Evolutionary conservation across 805 yeast species (phyloP), one percentile per base, ranked within the genome.

Genomic region (Phaffomyces antillensis): DNA sequence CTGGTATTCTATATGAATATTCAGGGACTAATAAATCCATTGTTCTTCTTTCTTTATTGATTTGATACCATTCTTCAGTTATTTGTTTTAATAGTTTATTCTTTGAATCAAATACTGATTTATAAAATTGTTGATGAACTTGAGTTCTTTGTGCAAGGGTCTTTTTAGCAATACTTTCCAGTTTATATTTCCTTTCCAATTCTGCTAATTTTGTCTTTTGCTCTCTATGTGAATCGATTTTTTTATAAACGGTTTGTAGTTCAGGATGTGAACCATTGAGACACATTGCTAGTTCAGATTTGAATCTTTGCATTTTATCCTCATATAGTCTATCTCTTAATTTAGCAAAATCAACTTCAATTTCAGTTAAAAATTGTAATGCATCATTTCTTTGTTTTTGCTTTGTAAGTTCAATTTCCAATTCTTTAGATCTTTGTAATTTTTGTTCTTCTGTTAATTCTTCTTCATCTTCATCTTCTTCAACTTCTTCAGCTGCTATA

Each of bases 181-280:
- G 67, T 55, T 81, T 82, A 64, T 88, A 89, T 51, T 74, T 72
- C 49, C 79, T 81, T 37, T 67, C 65, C 45, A 66, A 62, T 40
- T 70, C 64, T 1, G 79, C 76, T 38, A 74, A 65, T 26, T 61
- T 69, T 24, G 89, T 66, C 60, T 81, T 83, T 47, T 79, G 81
- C 52, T 87, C 87, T 52, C 88, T 81, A 52, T 83, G 80, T 37
- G 77, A 76, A 47, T 83, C 85, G 42, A 93, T 79, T 62, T 80
- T 78, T 54, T 74, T 75, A 61, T 84, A 79, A 43, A 85, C 83
- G 40, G 77, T 73, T 34, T 86, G 75, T 44, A 91, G 73, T 55
- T 90, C 96, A 0, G 98, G 98, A 63, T 93, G 99, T 18, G 88
- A 77, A 12, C 96, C 96, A 50, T 82, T 83, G 31, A 82, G 67